These are phyloP conservation scores for Cadophora gregata DNA, from an alignment of 2,329 filamentous ascomycete species.

Conservation along the genomic window DNA sequence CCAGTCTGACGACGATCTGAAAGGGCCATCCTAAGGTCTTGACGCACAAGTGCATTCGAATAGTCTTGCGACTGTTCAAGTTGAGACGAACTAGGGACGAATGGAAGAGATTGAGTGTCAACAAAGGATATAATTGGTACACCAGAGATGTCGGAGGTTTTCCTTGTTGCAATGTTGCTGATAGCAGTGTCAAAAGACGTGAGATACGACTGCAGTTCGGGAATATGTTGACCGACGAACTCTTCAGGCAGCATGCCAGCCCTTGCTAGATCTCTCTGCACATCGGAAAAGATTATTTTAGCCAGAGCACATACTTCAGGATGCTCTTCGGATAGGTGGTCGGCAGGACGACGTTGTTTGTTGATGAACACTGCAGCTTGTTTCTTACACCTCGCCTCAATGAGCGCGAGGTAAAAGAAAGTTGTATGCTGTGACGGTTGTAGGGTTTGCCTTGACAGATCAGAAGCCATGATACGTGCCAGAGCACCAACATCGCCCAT, in stretches of 20 bases:
- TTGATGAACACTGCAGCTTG: constrained; percentile 40
- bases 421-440: constrained; percentile 36
- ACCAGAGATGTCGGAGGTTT: constrained; percentile 11
- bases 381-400: constrained; percentile 41
- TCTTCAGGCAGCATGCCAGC: constrained; percentile 40
- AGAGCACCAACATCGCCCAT: constrained; percentile 21
- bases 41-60: constrained; percentile 18
- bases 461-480: constrained; percentile 20
- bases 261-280: constrained; percentile 33
- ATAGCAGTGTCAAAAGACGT: constrained; percentile 39
- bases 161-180: constrained; percentile 33
- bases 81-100: neutral
- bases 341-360: constrained; percentile 29
- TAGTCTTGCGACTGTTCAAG: neutral
- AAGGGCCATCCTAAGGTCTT: constrained; percentile 12
- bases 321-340: constrained; percentile 38
- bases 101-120: constrained; percentile 19
- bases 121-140: constrained; percentile 4
- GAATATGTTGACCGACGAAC: constrained; percentile 28
- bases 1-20: neutral
- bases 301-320: constrained; percentile 37
- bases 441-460: constrained; percentile 27
- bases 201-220: constrained; percentile 36
- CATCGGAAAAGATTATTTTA: constrained; percentile 36
- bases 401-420: constrained; percentile 42